Evolutionary conservation across 495 filamentous ascomycete genomes (phyloP), one percentile per base, ranked within the genome.

Genomic region (Neurospora sp.): DNA sequence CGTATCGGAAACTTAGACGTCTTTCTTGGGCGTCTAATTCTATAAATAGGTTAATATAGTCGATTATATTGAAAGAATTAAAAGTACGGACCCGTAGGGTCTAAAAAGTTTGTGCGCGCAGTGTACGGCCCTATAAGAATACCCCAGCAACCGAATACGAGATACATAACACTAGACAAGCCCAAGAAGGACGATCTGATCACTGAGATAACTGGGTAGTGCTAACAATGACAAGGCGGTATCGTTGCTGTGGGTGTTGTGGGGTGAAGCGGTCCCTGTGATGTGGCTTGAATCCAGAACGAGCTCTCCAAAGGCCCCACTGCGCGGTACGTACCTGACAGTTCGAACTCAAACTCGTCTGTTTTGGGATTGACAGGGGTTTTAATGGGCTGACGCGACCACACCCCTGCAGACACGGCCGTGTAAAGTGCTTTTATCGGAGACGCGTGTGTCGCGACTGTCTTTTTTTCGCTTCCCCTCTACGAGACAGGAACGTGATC

Each of bases 201-300:
- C n/a, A n/a, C n/a, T n/a, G n/a, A n/a, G n/a, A n/a, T n/a, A n/a
- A n/a, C n/a, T n/a, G n/a, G n/a, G n/a, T n/a, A 62, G 54, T 62
- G 23, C 54, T 62, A 31, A 62, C 54, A 62, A 62, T 35, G 23
- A 62, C 54, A 31, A 62, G 54, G 54, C 54, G 54, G 49, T 62
- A 62, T 54, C 46, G 20, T 54, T 54, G 20, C 46, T 20, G 46
- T 27, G 46, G 20, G 20, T 54, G 71, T 79, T 79, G 78, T 80
- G 78, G 77, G 74, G 74, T 76, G 69, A 69, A 74, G 70, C 37
- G 7, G 75, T 72, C 60, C 60, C 71, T 73, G 73, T 77, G 76
- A 80, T 80, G 78, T 80, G 79, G 79, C 79, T 78, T 76, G 75
- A 75, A 37, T 62, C 54, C 23, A 62, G 54, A 62, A 23, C 54